Evolutionary conservation across 345 rosid species (phyloP), one percentile per base, ranked within the genome.

Genomic region (Lumnitzera littorea): DNA sequence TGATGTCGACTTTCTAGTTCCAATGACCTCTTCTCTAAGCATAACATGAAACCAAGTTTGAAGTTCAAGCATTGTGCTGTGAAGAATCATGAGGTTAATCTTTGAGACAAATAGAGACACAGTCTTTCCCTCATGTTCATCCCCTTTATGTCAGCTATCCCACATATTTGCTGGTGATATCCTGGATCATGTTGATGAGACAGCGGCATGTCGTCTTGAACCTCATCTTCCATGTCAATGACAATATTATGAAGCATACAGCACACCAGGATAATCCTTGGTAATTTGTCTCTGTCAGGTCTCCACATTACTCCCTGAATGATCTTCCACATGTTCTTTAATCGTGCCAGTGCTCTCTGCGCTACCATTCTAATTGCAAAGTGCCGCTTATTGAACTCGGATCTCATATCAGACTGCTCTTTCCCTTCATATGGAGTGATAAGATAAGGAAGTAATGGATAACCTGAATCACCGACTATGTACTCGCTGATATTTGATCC

Each of bases 241-340:
- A 63, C 64, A 20, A 85, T 85, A 70, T 85, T 85, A 67, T 82
- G 88, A 41, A 85, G 84, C 82, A 85, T 61, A 71, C 91, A 85
- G 74, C 87, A 82, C 51, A 80, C 87, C 0, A 82, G 78, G 67
- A 85, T 74, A 31, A 82, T 78, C 79, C 91, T 80, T 0, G 85
- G 85, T 70, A 82, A 67, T 71, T 72, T 78, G 53, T 80, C 79
- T 55, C 69, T 72, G 76, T 82, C 91, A 0, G 91, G 91, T 64
- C 87, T 74, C 88, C 88, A 85, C 91, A 80, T 82, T 13, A 72
- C 79, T 51, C 84, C 84, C 4, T 68, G 74, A 59, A 85, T 85
- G 67, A 85, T 82, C 67, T 72, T 78, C 87, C 85, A 80, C 50
- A 49, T 72, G 47, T 78, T 85, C 67, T 85, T 85, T 65, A 85